phyloP scores from a whole-genome alignment of 345 rosid species.

The Salix purpurea region DNA sequence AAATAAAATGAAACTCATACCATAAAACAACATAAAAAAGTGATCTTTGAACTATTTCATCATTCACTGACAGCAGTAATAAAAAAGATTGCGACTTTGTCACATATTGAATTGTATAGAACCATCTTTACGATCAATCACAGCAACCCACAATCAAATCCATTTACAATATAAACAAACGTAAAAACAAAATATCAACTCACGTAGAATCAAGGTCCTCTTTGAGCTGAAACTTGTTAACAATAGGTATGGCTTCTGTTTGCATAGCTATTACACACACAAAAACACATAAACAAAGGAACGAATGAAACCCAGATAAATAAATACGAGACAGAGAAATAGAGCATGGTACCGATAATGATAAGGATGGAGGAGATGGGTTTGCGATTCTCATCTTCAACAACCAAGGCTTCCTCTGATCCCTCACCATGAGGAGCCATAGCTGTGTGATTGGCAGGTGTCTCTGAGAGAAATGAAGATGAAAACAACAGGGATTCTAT shows the following conservation, averaged over 20 bases:
- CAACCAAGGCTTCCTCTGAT: conserved; percentile 39
- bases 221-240: conserved; percentile 52
- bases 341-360: conserved; percentile 51
- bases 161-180: background rate
- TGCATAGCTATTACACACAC: conserved; percentile 61
- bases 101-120: background rate
- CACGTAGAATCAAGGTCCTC: conserved; percentile 54
- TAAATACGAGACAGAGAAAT: background rate
- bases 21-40: background rate
- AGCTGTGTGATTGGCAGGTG: background rate
- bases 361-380: conserved; percentile 65
- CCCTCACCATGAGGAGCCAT: conserved; percentile 62
- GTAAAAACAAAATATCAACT: conserved; percentile 16
- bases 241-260: conserved; percentile 80
- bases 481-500: background rate
- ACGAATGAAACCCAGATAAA: background rate
- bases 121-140: background rate
- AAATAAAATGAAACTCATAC: background rate
- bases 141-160: background rate
- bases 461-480: background rate
- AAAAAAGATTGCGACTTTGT: background rate
- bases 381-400: conserved; percentile 24
- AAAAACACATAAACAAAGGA: background rate
- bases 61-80: background rate
- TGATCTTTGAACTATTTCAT: background rate